Evolutionary conservation across 495 filamentous ascomycete genomes (phyloP).

Genomic region (Poronia punctata): DNA sequence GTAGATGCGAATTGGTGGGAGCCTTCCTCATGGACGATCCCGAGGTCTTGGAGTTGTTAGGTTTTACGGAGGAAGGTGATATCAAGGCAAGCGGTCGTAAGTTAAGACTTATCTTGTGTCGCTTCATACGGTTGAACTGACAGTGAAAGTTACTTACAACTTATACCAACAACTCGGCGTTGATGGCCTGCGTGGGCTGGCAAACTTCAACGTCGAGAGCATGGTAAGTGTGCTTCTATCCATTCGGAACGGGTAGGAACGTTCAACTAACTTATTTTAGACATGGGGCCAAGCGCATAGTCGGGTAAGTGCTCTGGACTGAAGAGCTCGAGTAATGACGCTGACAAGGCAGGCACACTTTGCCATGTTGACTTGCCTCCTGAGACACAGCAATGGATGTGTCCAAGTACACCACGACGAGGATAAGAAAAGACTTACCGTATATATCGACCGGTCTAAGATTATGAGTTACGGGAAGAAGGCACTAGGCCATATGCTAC

Average conservation of each 20-base stretch:
- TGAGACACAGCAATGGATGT: slow-evolving; percentile 26
- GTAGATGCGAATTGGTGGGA: slow-evolving; percentile 39
- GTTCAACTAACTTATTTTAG: too few species aligned
- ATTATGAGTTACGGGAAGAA: slow-evolving; percentile 34
- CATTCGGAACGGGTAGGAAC: too few species aligned
- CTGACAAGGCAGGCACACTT: slow-evolving; percentile 31
- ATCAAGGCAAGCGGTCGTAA: slow-evolving; percentile 30
- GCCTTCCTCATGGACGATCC: slow-evolving; percentile 37
- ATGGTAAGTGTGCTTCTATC: slow-evolving; percentile 22
- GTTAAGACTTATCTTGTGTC: neutral
- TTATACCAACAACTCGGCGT: slow-evolving; percentile 37
- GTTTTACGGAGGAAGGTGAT: slow-evolving; percentile 26
- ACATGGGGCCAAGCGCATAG: slow-evolving; percentile 44
- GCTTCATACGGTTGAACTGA: neutral
- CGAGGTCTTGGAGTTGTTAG: slow-evolving; percentile 36
- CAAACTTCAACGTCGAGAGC: slow-evolving; percentile 36
- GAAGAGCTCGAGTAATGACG: too few species aligned
- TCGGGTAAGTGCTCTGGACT: slow-evolving; percentile 29
- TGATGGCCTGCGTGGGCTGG: slow-evolving; percentile 38
- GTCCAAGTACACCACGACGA: slow-evolving; percentile 21
- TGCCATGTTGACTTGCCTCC: slow-evolving; percentile 33
- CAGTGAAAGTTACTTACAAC: slow-evolving; percentile 35
- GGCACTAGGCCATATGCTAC: slow-evolving; percentile 36
- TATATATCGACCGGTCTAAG: slow-evolving; percentile 30
- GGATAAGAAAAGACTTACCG: slow-evolving; percentile 14